Conservation (phyloP, 176 grass and related monocot species). For the Carex littledalei region DNA sequence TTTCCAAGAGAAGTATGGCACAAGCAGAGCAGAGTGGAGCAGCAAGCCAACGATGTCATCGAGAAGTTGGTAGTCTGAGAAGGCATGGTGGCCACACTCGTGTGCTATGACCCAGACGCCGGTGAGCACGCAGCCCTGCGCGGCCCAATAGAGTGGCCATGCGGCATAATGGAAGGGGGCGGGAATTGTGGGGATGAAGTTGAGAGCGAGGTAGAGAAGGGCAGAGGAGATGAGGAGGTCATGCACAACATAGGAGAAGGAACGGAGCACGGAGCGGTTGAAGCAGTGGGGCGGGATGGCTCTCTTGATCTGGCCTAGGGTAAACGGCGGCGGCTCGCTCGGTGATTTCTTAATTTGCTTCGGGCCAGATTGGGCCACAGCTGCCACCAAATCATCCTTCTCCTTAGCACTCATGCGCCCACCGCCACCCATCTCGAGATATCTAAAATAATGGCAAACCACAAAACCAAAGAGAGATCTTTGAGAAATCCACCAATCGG, state of each 20-base stretch:
- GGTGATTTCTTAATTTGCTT: slow-evolving; percentile 45
- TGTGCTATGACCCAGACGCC: slow-evolving; percentile 96
- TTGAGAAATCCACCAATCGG: background rate
- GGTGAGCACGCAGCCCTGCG: slow-evolving; percentile 74
- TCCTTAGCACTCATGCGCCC: slow-evolving; percentile 69
- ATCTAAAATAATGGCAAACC: background rate
- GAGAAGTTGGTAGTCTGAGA: slow-evolving; percentile 70
- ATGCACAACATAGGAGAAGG: slow-evolving; percentile 79
- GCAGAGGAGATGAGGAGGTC: slow-evolving; percentile 47
- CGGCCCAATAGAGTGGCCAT: slow-evolving; percentile 72
- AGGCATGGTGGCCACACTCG: slow-evolving; percentile 94
- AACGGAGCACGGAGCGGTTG: slow-evolving; percentile 62
- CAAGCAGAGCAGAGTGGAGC: slow-evolving; percentile 81
- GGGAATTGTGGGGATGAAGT: slow-evolving; percentile 44
- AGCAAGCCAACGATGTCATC: slow-evolving; percentile 77
- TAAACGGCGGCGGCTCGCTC: slow-evolving; percentile 65
- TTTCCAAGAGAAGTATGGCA: slow-evolving; percentile 99
- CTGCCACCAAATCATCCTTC: slow-evolving; percentile 20
- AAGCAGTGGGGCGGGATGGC: slow-evolving; percentile 94
- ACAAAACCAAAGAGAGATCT: background rate
- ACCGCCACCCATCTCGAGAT: slow-evolving; percentile 65
- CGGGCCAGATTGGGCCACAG: background rate
- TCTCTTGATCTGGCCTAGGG: slow-evolving; percentile 87
- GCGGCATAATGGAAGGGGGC: slow-evolving; percentile 22
- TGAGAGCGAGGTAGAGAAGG: slow-evolving; percentile 61